Conservation (phyloP, 129 eudicot species). For the Logfia minima region DNA sequence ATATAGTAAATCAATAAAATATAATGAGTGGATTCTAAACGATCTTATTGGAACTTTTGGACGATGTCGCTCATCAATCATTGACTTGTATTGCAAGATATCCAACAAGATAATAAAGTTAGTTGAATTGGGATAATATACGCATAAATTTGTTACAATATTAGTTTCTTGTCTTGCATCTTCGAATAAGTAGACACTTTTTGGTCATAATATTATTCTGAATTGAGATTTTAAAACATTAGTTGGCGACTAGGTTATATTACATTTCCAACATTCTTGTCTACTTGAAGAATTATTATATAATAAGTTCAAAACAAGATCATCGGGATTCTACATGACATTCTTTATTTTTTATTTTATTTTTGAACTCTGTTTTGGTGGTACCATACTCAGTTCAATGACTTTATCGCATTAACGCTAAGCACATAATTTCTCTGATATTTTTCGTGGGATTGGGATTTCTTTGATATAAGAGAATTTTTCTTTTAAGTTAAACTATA, state of each 20-base stretch:
- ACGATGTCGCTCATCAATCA: no score
- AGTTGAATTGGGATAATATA: background rate
- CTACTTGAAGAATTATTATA: conserved; percentile 4
- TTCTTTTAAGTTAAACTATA: no score
- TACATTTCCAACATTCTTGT: conserved; percentile 22
- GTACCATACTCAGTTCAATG: background rate
- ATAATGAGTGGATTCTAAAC: background rate
- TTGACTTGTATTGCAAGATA: background rate
- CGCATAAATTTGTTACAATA: background rate
- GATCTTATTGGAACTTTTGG: background rate
- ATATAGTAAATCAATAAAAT: background rate
- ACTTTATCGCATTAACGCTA: background rate
- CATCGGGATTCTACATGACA: conserved; percentile 11
- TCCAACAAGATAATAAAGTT: background rate
- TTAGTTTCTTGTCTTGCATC: conserved; percentile 17
- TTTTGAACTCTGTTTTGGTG: background rate
- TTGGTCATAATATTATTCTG: conserved; percentile 3
- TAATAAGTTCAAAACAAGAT: background rate
- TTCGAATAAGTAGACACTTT: conserved; percentile 1
- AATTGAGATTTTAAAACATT: background rate
- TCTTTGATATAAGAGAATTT: no score
- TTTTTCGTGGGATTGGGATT: no score
- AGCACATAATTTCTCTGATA: no score
- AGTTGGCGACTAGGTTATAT: conserved; percentile 3
- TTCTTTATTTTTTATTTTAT: background rate